Percentiles rank a stretch among this genome's conserved stretches.
These are phyloP conservation scores for Sarocladium kiliense DNA, from an alignment of 2,329 filamentous ascomycete genomes.

Conservation along the genomic window DNA sequence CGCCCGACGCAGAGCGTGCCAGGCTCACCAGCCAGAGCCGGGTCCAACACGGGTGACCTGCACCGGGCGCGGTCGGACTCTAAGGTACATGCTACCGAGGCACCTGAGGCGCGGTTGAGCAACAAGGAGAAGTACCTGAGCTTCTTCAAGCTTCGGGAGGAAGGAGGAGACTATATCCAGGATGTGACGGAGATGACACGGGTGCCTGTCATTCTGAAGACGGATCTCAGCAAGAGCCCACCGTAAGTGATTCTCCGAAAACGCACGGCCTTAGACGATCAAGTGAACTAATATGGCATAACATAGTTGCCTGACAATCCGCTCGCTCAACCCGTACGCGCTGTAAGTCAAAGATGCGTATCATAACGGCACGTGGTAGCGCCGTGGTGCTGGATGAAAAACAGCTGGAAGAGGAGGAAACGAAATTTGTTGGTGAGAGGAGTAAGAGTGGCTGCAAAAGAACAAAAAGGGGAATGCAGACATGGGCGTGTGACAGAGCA, in stretches of 20 bases:
- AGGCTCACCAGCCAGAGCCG: constrained; percentile 77
- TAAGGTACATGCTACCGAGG: constrained; percentile 73
- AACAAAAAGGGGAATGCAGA: not conserved
- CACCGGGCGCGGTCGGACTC: constrained; percentile 91
- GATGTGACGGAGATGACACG: constrained; percentile 97
- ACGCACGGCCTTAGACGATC: not conserved
- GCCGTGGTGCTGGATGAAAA: not conserved
- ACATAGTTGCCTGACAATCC: constrained; percentile 72
- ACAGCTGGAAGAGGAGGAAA: constrained; percentile 2
- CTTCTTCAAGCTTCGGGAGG: constrained; percentile 83
- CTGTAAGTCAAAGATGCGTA: constrained; percentile 29
- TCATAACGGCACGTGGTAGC: constrained; percentile 12
- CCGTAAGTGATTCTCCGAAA: constrained; percentile 64
- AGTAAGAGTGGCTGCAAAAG: not conserved
- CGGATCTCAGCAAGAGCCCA: constrained; percentile 96
- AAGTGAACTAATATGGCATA: constrained; percentile 17
- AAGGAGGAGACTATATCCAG: constrained; percentile 94
- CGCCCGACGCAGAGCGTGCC: constrained; percentile 94
- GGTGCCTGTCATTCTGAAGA: constrained; percentile 97
- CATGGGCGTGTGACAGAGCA: not conserved
- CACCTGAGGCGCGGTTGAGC: constrained; percentile 71
- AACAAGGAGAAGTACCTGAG: constrained; percentile 97
- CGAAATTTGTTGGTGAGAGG: not conserved
- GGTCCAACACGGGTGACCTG: constrained; percentile 60
- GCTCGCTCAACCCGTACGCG: constrained; percentile 75